Conservation (phyloP, 2,329 filamentous ascomycete genomes). For the Fonsecaea monophora region DNA sequence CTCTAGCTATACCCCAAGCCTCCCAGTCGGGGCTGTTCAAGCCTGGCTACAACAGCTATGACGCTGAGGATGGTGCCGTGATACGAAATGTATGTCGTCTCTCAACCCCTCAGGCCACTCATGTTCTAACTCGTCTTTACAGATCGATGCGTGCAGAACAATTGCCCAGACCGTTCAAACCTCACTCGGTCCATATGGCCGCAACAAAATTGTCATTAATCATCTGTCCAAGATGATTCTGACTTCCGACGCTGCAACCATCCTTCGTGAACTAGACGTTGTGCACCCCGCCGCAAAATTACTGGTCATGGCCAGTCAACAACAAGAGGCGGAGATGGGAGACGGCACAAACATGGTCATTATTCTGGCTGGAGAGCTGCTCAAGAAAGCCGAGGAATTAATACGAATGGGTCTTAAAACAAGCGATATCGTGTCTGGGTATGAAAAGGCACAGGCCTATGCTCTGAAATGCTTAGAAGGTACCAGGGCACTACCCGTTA, state of each 20-base stretch:
- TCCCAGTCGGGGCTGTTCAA: slow-evolving; percentile 96
- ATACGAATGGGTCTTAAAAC: slow-evolving; percentile 97
- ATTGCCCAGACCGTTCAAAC: slow-evolving; percentile 97
- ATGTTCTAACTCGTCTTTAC: slow-evolving; percentile 17
- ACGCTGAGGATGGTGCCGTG: slow-evolving; percentile 98
- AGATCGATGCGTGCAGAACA: slow-evolving; percentile 93
- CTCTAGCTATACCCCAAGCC: slow-evolving; percentile 91
- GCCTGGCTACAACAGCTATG: slow-evolving; percentile 96
- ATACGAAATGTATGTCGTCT: slow-evolving; percentile 70
- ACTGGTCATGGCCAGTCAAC: slow-evolving; percentile 97
- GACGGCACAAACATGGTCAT: slow-evolving; percentile 98
- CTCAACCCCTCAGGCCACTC: slow-evolving; percentile 1
- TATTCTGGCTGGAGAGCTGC: slow-evolving; percentile 88
- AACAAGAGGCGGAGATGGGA: slow-evolving; percentile 99
- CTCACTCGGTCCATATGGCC: slow-evolving; percentile 93
- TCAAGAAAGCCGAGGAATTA: slow-evolving; percentile 96
- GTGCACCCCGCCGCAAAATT: slow-evolving; percentile 98
- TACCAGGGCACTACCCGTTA: slow-evolving; percentile 44
- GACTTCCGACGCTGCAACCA: slow-evolving; percentile 96
- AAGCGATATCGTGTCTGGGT: slow-evolving; percentile 94
- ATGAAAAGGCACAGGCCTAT: slow-evolving; percentile 91
- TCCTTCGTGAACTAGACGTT: slow-evolving; percentile 95
- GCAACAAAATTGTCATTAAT: slow-evolving; percentile 99
- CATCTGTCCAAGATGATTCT: slow-evolving; percentile 99
- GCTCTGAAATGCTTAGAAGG: slow-evolving; percentile 82